Evolutionary conservation across 2,329 filamentous ascomycete genomes (phyloP).

Genomic region (Waltergamsia citrina): DNA sequence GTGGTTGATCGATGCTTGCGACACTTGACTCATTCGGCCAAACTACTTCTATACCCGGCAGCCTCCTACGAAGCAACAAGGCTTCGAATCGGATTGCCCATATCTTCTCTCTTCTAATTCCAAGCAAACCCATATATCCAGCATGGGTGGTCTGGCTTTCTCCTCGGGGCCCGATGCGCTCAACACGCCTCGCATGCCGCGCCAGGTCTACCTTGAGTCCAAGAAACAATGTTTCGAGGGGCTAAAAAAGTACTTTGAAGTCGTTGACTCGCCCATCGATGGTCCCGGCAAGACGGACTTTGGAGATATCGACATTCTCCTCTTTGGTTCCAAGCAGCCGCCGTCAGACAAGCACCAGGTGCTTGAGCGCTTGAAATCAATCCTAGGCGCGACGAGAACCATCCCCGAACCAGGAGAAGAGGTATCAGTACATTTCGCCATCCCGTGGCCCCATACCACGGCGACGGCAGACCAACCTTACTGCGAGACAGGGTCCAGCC

Average conservation of each 20-base stretch:
- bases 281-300: slow-evolving; percentile 57
- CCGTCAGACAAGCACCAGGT: too few relatives aligned
- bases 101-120: too few relatives aligned
- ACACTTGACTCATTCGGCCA: too few relatives aligned
- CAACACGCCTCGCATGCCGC: slow-evolving; percentile 56
- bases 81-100: too few relatives aligned
- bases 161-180: slow-evolving; percentile 33
- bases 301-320: slow-evolving; percentile 67
- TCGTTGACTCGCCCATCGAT: slow-evolving; percentile 53
- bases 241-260: slow-evolving; percentile 41
- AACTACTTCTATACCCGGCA: too few relatives aligned
- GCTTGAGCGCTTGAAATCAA: too few relatives aligned
- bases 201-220: slow-evolving; percentile 43
- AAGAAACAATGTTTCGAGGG: slow-evolving; percentile 32
- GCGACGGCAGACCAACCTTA: not conserved
- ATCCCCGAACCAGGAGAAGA: too few relatives aligned
- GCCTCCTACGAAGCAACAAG: too few relatives aligned
- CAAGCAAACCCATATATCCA: too few relatives aligned
- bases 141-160: slow-evolving; percentile 62
- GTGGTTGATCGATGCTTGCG: too few relatives aligned
- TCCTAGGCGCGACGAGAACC: too few relatives aligned
- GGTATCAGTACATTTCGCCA: slow-evolving; percentile 41
- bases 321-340: slow-evolving; percentile 25
- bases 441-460: slow-evolving; percentile 41
- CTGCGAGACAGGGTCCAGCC: too few relatives aligned